Percentiles rank a stretch among this genome's conserved stretches.
Conservation (phyloP, 768 basidiomycete genomes). For the Leccinum truebloodii region DNA sequence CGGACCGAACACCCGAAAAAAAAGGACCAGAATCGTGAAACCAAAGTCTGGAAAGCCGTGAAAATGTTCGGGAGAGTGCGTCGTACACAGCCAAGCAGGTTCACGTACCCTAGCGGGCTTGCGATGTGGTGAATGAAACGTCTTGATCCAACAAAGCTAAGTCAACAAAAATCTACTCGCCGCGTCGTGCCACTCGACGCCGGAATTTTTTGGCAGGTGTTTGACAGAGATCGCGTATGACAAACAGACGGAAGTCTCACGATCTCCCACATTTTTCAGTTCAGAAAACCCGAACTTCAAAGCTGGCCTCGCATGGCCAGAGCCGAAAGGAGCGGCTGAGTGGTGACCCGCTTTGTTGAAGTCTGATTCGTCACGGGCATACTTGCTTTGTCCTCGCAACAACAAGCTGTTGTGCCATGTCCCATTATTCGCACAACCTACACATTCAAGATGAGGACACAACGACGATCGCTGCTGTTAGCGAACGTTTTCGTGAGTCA, state of each 20-base stretch:
- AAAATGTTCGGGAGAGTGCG: too few species aligned
- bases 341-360: slow-evolving; percentile 19
- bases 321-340: neutral
- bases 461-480: too few species aligned
- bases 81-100: slow-evolving; percentile 2
- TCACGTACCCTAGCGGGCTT: slow-evolving; percentile 6
- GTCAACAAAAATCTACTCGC: neutral
- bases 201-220: slow-evolving; percentile 12
- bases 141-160: neutral
- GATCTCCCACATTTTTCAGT: slow-evolving; percentile 11
- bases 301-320: neutral
- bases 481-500: too few species aligned
- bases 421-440: slow-evolving; percentile 1
- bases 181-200: slow-evolving; percentile 14
- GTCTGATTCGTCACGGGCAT: slow-evolving; percentile 8
- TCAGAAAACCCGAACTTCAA: neutral
- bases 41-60: too few species aligned
- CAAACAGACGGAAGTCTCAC: slow-evolving; percentile 20
- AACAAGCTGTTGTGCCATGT: too few species aligned
- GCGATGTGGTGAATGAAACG: neutral
- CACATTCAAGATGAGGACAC: too few species aligned
- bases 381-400: slow-evolving; percentile 12
- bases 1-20: neutral
- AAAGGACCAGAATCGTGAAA: neutral
- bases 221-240: slow-evolving; percentile 21